Percentiles rank a stretch among this genome's conserved stretches.
Evolutionary conservation across 2,329 filamentous ascomycete species (phyloP).

Genomic region (Coniochaeta prunicola): DNA sequence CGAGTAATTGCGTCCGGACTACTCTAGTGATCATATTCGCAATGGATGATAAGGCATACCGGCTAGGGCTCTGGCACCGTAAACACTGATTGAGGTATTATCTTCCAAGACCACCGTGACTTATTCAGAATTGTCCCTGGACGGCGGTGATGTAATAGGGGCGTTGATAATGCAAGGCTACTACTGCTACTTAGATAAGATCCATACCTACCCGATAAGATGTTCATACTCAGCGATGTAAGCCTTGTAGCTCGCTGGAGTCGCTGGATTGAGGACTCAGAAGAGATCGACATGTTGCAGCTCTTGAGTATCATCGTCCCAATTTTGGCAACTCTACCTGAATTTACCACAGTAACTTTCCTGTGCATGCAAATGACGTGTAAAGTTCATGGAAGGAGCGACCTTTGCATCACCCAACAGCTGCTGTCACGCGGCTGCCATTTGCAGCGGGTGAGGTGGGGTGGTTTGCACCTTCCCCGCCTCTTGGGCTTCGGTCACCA

Average conservation of each 20-base stretch:
- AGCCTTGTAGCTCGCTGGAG: too few species aligned
- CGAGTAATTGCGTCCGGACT: neutral
- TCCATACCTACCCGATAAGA: neutral
- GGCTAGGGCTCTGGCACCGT: too few species aligned
- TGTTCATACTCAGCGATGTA: neutral
- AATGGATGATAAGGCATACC: neutral
- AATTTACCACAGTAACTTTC: too few species aligned
- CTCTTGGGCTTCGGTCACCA: neutral
- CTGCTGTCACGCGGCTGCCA: neutral
- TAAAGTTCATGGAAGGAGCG: neutral
- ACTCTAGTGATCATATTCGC: constrained; percentile 6
- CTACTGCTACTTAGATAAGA: neutral
- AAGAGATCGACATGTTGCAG: too few species aligned
- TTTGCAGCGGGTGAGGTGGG: neutral
- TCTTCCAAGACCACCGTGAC: neutral
- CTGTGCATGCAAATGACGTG: neutral
- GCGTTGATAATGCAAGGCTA: neutral
- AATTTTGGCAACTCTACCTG: too few species aligned
- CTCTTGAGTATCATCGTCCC: too few species aligned
- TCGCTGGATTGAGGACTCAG: too few species aligned
- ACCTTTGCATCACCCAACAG: neutral
- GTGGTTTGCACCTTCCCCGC: neutral
- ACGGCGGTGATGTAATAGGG: neutral
- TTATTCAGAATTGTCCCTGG: too few species aligned
- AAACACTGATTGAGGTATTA: neutral